Base-by-base conservation (phyloP, 2,329 filamentous ascomycete species). In the Claviceps sp. region DNA sequence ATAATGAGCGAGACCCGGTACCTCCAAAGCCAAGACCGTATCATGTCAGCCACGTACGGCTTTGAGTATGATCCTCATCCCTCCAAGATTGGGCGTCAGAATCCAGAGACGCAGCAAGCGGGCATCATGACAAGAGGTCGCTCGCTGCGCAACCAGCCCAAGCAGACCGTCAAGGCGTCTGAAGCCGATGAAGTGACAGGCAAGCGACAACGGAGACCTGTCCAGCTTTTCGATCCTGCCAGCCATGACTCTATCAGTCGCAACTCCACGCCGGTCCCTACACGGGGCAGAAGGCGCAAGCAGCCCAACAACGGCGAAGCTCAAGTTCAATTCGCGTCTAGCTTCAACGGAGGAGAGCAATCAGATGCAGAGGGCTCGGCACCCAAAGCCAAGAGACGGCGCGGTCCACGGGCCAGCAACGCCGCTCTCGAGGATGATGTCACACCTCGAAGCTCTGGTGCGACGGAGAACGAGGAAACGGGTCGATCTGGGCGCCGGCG, bases 31-130 rank as follows among this genome's bases (percentile, higher is more conserved):
- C 75, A 83, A 60, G 78, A 82, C 64, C 70, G 70, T 51, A 69
- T 80, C 54, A 77, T 79, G 72, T 78, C 80, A 7, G 71, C 76
- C 54, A 71, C 74, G 1, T 83, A 82, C 58, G 74, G 76, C 16
- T 82, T 82, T 57, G 76, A 80, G 54, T 79, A 82, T 56, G 79
- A 82, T 57, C 70, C 75, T 9, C 75, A 79, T 49, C 72, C 74
- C 2, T 73, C 72, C 54, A 78, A 77, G 62, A 70, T 82, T 53
- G 78, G 79, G 20, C 69, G 70, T 38, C 81, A 84, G 60, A 78
- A 82, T 53, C 77, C 78, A 1, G 66, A 76, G 38, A 72, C 70
- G 9, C 78, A 82, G 57, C 67, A 69, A 37, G 61, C 60, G 22
- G 77, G 78, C 26, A 68, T 74, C 53, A 71, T 73, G 56, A 78